Evolutionary conservation across 2,329 filamentous ascomycete species (phyloP), one percentile per base, ranked within the genome.

Genomic region (Nannizziopsis arthrosporioides): DNA sequence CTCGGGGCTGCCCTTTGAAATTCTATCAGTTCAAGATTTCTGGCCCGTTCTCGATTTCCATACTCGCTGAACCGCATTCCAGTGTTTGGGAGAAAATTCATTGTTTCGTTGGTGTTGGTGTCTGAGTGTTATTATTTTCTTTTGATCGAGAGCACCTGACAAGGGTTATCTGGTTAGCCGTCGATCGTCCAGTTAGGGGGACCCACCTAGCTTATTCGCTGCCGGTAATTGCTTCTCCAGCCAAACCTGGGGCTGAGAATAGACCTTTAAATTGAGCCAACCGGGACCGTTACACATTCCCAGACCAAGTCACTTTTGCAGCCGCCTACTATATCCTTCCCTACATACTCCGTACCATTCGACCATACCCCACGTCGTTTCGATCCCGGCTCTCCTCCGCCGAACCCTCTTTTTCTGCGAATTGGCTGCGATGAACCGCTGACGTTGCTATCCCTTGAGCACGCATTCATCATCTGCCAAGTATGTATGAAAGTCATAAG

Each of bases 81-180:
- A 32, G 22, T 43, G 41, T 34, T 31, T 36, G 22, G n/a, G 9
- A 9, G 7, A 19, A 38, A 12, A 5, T 39, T 38, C 32, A 43
- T 43, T 43, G 22, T 37, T 37, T 34, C 36, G 38, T 48, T 42
- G 39, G 39, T 42, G 17, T 35, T 47, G 37, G 38, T 36, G 38
- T 36, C 12, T 27, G 31, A 40, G 19, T n/a, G 15, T 18, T 48
- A 39, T 31, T 49, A 44, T 48, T 52, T 51, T 45, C 42, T 47
- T 52, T 52, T 41, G 47, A 52, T 48, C 32, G 27, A 4, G 22
- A 44, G 46, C 47, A 45, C 47, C 43, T 42, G 42, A 47, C 50
- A 52, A 49, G 50, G 50, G 50, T 47, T 49, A 44, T 43, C 42
- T 48, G 40, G 19, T 46, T 49, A 49, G 46, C 44, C 31, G 50